Percentiles rank a stretch among this genome's conserved stretches.
Evolutionary conservation across 208 protist genomes (phyloP).

Genomic region (Trypanosoma avium): DNA sequence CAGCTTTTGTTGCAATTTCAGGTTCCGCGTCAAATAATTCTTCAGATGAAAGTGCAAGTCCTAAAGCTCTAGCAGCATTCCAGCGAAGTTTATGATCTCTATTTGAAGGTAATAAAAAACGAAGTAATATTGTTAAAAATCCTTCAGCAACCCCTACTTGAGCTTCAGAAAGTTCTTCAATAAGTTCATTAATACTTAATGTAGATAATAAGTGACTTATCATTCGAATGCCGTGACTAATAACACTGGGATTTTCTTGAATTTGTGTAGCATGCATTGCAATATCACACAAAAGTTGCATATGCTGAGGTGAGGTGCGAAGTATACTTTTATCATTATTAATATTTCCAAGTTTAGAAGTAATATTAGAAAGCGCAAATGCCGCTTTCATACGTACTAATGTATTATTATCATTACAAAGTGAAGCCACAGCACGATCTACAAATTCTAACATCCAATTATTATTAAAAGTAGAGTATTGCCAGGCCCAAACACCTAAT

Average conservation of each 20-base stretch:
- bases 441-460: constrained; percentile 39
- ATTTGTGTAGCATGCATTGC: constrained; percentile 53
- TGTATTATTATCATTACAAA: constrained; percentile 42
- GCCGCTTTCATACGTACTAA: constrained; percentile 69
- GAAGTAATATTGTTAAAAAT: constrained; percentile 58
- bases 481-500: constrained; percentile 76
- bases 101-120: constrained; percentile 36
- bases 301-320: constrained; percentile 20
- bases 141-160: constrained; percentile 56
- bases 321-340: constrained; percentile 7
- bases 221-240: constrained; percentile 82
- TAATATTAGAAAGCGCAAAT: constrained; percentile 77
- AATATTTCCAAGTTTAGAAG: constrained; percentile 28
- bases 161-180: constrained; percentile 52
- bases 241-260: constrained; percentile 40
- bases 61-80: constrained; percentile 77
- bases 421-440: constrained; percentile 38
- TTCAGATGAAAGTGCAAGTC: constrained; percentile 47
- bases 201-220: constrained; percentile 66
- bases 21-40: constrained; percentile 76
- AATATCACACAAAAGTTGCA: constrained; percentile 50
- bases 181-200: constrained; percentile 67
- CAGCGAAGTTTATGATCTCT: constrained; percentile 74
- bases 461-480: constrained; percentile 59
- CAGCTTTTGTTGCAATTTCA: constrained; percentile 37